Percentiles rank a stretch among this genome's conserved stretches.
Conservation (phyloP, 495 filamentous ascomycete species). For the Aspergillus coremiiformis region DNA sequence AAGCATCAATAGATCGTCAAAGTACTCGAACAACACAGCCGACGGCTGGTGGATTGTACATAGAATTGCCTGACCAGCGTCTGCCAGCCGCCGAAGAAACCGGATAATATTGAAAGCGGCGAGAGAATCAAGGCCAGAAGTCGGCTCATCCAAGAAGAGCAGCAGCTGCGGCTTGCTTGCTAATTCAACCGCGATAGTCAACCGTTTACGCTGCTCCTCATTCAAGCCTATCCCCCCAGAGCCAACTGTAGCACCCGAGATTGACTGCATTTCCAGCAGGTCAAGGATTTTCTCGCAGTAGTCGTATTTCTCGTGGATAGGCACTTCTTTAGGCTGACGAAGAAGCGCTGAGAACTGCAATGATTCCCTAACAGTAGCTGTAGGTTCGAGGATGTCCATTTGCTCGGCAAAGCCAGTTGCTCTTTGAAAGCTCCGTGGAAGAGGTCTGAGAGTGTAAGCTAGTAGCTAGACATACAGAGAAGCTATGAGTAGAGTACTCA, state of each 20-base stretch:
- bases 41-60: slow-evolving; percentile 82
- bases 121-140: slow-evolving; percentile 60
- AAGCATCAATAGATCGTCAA: slow-evolving; percentile 64
- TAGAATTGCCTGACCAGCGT: slow-evolving; percentile 62
- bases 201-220: slow-evolving; percentile 54
- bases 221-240: slow-evolving; percentile 46
- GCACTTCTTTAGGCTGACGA: slow-evolving; percentile 49
- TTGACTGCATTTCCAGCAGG: slow-evolving; percentile 51
- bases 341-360: slow-evolving; percentile 53
- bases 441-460: slow-evolving; percentile 23
- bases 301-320: slow-evolving; percentile 53
- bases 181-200: slow-evolving; percentile 65
- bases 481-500: slow-evolving; percentile 9
- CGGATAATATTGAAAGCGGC: slow-evolving; percentile 60
- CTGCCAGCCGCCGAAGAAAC: slow-evolving; percentile 58
- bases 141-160: slow-evolving; percentile 74
- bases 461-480: neutral
- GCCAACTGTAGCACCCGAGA: slow-evolving; percentile 51
- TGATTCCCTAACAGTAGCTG: slow-evolving; percentile 55
- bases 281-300: slow-evolving; percentile 56
- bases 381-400: slow-evolving; percentile 56
- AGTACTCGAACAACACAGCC: slow-evolving; percentile 63
- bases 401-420: slow-evolving; percentile 57
- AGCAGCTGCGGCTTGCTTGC: slow-evolving; percentile 59
- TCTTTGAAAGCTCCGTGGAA: slow-evolving; percentile 42